These are phyloP conservation scores for Dactylorhiza incarnata DNA, from an alignment of 106 monocot genomes.

Conservation along the genomic window DNA sequence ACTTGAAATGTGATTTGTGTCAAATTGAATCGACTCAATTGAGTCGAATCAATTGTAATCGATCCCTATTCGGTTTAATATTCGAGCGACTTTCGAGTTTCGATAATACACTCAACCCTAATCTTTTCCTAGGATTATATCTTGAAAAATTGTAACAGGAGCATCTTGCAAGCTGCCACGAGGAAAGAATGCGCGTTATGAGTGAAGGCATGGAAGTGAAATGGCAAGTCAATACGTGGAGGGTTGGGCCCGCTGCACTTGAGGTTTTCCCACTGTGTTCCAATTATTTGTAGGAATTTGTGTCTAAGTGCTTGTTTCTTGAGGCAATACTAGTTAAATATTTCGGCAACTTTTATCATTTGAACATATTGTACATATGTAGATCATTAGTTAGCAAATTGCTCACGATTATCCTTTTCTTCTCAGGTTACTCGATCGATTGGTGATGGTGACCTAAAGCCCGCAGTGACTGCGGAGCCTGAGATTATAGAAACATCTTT, in stretches of 20 bases:
- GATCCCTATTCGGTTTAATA: too few species aligned
- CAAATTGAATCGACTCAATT: too few species aligned
- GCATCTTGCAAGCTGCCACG: conserved; percentile 81
- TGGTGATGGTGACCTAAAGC: conserved; percentile 98
- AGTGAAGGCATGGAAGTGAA: conserved; percentile 78
- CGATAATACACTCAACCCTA: neutral
- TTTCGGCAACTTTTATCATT: neutral
- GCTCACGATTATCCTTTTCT: neutral
- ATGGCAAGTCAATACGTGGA: conserved; percentile 94
- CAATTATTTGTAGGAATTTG: neutral
- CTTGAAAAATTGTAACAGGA: conserved; percentile 32
- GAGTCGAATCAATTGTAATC: too few species aligned
- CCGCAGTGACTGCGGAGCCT: conserved; percentile 90
- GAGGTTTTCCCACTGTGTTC: conserved; percentile 39
- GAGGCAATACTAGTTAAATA: neutral
- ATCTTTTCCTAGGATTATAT: neutral
- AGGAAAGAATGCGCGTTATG: conserved; percentile 65
- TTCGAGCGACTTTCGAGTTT: too few species aligned
- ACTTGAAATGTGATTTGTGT: too few species aligned
- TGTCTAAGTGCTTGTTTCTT: neutral
- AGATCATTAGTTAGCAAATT: neutral
- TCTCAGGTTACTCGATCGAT: conserved; percentile 92
- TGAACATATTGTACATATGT: neutral
- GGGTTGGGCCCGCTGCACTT: conserved; percentile 87
- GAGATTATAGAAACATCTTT: conserved; percentile 71